Conservation (phyloP, 805 yeast genomes). For the Maudiozyma barnettii region DNA sequence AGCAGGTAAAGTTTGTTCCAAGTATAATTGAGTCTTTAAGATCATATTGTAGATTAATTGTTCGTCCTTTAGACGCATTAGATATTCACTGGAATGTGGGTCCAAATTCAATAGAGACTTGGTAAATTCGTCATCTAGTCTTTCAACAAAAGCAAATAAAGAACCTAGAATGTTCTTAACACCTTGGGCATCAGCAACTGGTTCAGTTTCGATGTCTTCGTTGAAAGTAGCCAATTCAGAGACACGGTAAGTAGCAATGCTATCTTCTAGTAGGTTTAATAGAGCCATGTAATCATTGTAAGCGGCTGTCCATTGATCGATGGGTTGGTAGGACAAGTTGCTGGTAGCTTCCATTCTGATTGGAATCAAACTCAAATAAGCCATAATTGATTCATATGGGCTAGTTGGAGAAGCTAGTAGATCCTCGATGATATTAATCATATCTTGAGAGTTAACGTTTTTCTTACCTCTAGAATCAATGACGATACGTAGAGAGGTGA, state of each 20-base stretch:
- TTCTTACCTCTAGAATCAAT: conserved; percentile 92
- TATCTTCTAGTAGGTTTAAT: conserved; percentile 58
- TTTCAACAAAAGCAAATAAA: conserved; percentile 75
- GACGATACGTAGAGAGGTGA: conserved; percentile 62
- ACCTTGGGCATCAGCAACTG: conserved; percentile 51
- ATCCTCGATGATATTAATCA: conserved; percentile 60
- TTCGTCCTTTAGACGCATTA: conserved; percentile 86
- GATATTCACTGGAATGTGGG: conserved; percentile 91
- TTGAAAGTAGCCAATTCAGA: conserved; percentile 61
- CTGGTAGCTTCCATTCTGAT: conserved; percentile 76
- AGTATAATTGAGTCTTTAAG: conserved; percentile 77
- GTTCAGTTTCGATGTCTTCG: conserved; percentile 73
- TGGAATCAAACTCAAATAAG: conserved; percentile 75
- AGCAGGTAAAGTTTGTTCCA: conserved; percentile 52
- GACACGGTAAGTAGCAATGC: conserved; percentile 51
- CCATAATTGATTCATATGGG: conserved; percentile 68
- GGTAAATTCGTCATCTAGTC: conserved; percentile 90
- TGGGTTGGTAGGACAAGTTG: conserved; percentile 61
- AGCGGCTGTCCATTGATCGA: conserved; percentile 69
- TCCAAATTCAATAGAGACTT: conserved; percentile 81
- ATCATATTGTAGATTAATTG: conserved; percentile 62
- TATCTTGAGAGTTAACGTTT: conserved; percentile 76
- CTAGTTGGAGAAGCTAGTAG: conserved; percentile 41
- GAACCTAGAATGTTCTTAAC: conserved; percentile 73
- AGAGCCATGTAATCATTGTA: conserved; percentile 52